Percentiles rank a stretch among this genome's conserved stretches.
Conservation (phyloP, 345 rosid species). For the Salix exigua region DNA sequence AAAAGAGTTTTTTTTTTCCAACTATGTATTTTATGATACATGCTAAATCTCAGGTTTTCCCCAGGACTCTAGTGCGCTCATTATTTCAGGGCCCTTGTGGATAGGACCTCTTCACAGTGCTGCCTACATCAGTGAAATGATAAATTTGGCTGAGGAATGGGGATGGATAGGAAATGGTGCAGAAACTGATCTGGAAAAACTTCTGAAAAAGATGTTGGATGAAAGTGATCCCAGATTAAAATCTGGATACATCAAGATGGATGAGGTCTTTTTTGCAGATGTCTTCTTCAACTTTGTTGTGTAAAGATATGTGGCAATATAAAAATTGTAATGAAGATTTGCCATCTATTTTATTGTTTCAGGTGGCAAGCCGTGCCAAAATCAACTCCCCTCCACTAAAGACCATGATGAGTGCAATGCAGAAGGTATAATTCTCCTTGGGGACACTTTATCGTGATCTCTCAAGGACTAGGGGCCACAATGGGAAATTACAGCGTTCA, state of each 20-base stretch:
- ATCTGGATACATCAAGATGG: constrained; percentile 79
- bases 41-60: constrained; percentile 1
- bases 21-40: not conserved
- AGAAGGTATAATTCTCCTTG: constrained; percentile 35
- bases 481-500: not conserved
- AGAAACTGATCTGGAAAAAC: constrained; percentile 61
- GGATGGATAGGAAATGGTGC: constrained; percentile 61
- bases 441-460: not conserved
- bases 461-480: not conserved
- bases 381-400: constrained; percentile 65
- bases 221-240: constrained; percentile 80
- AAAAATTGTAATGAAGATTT: not conserved
- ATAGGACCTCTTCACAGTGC: constrained; percentile 75
- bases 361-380: constrained; percentile 84
- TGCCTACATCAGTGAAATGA: constrained; percentile 56
- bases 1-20: not conserved
- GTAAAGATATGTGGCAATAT: not conserved
- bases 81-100: constrained; percentile 79
- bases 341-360: constrained; percentile 4
- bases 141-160: constrained; percentile 60
- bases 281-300: not conserved
- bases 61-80: constrained; percentile 44
- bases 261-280: constrained; percentile 44
- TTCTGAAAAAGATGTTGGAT: constrained; percentile 63
- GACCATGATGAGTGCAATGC: constrained; percentile 50